Conservation (phyloP, 2,329 filamentous ascomycete species). For the Myriosclerotinia duriaeana region DNA sequence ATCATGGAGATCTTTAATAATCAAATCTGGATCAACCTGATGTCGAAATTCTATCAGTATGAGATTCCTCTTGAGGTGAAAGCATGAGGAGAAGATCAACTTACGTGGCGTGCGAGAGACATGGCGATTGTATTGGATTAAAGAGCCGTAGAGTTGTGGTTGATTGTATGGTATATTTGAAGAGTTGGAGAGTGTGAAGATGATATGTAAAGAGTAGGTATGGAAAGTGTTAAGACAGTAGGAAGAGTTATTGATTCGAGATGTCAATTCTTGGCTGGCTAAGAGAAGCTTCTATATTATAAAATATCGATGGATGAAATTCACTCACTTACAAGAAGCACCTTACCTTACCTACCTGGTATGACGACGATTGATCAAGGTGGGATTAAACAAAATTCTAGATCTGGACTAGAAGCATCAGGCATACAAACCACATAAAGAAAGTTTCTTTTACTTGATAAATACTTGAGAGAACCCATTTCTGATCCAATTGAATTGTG, state of each 20-base stretch:
- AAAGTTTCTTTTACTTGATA: slow-evolving; percentile 11
- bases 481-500: not conserved
- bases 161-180: not conserved
- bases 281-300: not conserved
- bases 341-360: not conserved
- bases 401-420: not conserved
- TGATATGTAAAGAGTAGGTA: too few species aligned
- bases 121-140: slow-evolving; percentile 39
- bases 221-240: not conserved
- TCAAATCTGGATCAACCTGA: slow-evolving; percentile 56
- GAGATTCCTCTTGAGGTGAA: not conserved
- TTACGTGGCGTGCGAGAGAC: slow-evolving; percentile 52
- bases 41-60: not conserved
- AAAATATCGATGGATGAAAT: not conserved
- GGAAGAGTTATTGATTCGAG: not conserved
- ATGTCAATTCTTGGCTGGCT: not conserved
- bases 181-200: not conserved
- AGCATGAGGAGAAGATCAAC: slow-evolving; percentile 19
- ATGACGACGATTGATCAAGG: slow-evolving; percentile 6
- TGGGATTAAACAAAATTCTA: not conserved
- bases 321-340: not conserved
- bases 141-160: not conserved
- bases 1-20: slow-evolving; percentile 54
- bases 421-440: not conserved
- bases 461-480: not conserved